A percentile compares a stretch with the other conserved stretches of the same genome.
phyloP scores from a whole-genome alignment of 2,329 filamentous ascomycete genomes.

The Emmonsiellopsis sp. region DNA sequence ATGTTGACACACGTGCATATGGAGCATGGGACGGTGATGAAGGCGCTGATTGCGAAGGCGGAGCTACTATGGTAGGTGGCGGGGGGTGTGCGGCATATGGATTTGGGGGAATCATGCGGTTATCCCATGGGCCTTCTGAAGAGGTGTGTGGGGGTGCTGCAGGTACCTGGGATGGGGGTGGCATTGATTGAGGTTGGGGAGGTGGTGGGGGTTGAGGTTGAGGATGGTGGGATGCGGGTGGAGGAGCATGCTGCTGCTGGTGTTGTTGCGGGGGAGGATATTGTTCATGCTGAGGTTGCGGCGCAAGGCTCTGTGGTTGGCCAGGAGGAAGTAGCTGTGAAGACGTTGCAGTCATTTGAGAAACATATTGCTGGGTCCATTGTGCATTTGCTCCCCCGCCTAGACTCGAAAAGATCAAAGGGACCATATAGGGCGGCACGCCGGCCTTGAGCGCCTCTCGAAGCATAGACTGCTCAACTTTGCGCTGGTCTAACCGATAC shows the following conservation, averaged over 20 bases:
- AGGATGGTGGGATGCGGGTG: conserved; percentile 7
- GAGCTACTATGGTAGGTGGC: conserved; percentile 4
- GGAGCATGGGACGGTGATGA: neutral
- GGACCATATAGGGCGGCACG: conserved; percentile 64
- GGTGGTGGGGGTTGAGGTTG: conserved; percentile 7
- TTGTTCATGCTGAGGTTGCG: neutral
- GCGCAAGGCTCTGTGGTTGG: neutral
- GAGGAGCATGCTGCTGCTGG: conserved; percentile 20
- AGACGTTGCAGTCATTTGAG: conserved; percentile 23
- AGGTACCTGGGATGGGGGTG: conserved; percentile 14
- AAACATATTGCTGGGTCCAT: conserved; percentile 58
- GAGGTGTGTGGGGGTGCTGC: conserved; percentile 13
- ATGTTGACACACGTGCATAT: neutral
- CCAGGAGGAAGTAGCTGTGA: neutral
- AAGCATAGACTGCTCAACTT: conserved; percentile 63
- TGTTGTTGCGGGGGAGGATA: conserved; percentile 12
- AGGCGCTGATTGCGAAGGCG: neutral
- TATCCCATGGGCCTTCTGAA: conserved; percentile 20
- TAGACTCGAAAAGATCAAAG: conserved; percentile 65
- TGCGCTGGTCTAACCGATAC: conserved; percentile 61
- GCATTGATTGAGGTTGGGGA: conserved; percentile 7
- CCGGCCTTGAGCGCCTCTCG: conserved; percentile 58
- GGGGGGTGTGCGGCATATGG: conserved; percentile 20
- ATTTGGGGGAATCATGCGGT: conserved; percentile 25
- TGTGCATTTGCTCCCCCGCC: conserved; percentile 53